Evolutionary conservation across 345 rosid genomes (phyloP).

Genomic region (Microcos paniculata): DNA sequence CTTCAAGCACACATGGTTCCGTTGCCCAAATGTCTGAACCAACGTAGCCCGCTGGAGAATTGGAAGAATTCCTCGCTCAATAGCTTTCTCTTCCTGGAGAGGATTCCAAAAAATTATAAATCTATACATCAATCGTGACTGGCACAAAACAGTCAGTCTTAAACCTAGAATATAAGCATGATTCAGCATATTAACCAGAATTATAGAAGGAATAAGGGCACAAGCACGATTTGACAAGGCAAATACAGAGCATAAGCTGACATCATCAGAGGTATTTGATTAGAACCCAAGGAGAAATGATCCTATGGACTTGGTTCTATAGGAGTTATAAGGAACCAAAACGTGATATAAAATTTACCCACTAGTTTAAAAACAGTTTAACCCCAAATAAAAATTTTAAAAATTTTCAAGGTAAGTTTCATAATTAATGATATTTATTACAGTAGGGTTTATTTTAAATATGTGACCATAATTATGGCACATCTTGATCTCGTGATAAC

Average conservation of each 20-base stretch:
- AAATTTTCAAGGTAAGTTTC: no score
- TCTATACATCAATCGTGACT: neutral
- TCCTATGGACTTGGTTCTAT: no score
- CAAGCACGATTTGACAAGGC: neutral
- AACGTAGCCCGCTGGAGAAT: constrained; percentile 75
- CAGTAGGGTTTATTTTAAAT: no score
- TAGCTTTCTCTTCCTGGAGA: constrained; percentile 86
- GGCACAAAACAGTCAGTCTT: neutral
- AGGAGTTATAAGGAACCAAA: no score
- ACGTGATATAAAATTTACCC: no score
- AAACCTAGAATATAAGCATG: no score
- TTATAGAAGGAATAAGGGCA: neutral
- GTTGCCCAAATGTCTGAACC: constrained; percentile 95
- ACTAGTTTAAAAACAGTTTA: no score
- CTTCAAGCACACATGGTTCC: constrained; percentile 91
- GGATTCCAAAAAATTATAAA: neutral
- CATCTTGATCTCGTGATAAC: no score
- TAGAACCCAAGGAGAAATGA: no score
- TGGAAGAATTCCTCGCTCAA: constrained; percentile 84
- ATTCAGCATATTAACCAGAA: neutral
- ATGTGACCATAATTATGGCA: no score
- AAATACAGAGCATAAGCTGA: neutral
- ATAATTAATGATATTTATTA: no score
- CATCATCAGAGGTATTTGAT: neutral
- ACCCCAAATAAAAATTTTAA: no score